Conservation (phyloP, 2,329 filamentous ascomycete genomes). For the Hymenoscyphus albidus region DNA sequence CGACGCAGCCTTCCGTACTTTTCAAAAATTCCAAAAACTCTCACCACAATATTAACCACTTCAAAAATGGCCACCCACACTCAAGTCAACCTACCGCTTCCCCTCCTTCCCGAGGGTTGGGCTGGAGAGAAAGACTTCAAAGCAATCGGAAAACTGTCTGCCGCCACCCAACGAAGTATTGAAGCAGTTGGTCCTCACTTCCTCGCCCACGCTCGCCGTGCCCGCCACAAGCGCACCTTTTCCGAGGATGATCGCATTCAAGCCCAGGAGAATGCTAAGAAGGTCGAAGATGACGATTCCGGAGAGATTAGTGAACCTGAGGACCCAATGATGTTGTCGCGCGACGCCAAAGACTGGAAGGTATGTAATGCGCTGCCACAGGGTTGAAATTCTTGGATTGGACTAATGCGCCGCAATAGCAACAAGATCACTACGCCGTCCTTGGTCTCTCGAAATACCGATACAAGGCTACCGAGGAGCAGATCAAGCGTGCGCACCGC, state of each 20-base stretch:
- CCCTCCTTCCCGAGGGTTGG: slow-evolving; percentile 77
- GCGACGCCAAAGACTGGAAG: slow-evolving; percentile 99
- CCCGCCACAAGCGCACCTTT: slow-evolving; percentile 95
- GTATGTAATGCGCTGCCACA: slow-evolving; percentile 44
- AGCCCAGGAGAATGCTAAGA: slow-evolving; percentile 91
- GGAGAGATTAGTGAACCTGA: slow-evolving; percentile 92
- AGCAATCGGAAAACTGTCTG: slow-evolving; percentile 69
- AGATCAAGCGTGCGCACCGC: slow-evolving; percentile 98
- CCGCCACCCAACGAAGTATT: slow-evolving; percentile 78
- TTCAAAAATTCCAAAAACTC: not conserved
- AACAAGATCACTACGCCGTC: slow-evolving; percentile 96
- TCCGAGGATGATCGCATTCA: slow-evolving; percentile 98
- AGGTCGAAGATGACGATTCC: slow-evolving; percentile 85
- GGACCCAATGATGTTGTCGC: slow-evolving; percentile 84
- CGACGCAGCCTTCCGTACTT: not conserved
- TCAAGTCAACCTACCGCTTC: slow-evolving; percentile 59
- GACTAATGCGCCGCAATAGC: slow-evolving; percentile 44
- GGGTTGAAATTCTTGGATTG: not conserved
- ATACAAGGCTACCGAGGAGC: slow-evolving; percentile 88
- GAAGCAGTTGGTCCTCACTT: slow-evolving; percentile 98
- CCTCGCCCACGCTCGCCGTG: slow-evolving; percentile 92
- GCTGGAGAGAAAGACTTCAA: slow-evolving; percentile 89
- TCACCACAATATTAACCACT: not conserved
- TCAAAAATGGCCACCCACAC: slow-evolving; percentile 28
- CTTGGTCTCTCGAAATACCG: slow-evolving; percentile 91